Conservation (phyloP, 306 rosid species). For the Dryas alaskensis region DNA sequence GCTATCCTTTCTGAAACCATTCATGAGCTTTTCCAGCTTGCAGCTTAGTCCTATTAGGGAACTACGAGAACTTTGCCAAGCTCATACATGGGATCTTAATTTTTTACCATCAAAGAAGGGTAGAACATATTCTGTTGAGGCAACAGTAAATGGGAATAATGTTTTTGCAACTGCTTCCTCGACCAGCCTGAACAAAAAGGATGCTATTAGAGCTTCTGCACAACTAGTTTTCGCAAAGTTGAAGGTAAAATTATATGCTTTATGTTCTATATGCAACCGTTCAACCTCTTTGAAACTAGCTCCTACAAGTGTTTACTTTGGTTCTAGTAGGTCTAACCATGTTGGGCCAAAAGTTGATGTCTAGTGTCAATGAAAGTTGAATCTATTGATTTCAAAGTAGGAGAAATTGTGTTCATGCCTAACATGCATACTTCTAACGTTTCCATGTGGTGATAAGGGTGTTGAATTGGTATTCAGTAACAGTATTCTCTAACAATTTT, state of each 20-base stretch:
- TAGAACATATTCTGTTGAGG: slow-evolving; percentile 47
- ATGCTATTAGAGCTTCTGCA: slow-evolving; percentile 58
- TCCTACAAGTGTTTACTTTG: background rate
- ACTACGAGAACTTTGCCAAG: slow-evolving; percentile 74
- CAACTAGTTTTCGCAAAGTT: slow-evolving; percentile 40
- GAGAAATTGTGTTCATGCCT: no score
- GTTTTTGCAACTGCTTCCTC: slow-evolving; percentile 40
- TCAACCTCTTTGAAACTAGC: background rate
- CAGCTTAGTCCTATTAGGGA: slow-evolving; percentile 81
- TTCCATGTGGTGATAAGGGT: no score
- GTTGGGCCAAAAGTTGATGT: background rate
- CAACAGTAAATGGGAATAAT: slow-evolving; percentile 43
- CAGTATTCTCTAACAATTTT: no score
- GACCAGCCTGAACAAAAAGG: slow-evolving; percentile 47
- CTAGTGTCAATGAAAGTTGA: no score
- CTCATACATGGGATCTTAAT: slow-evolving; percentile 38
- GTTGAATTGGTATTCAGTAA: no score
- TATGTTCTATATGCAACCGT: background rate
- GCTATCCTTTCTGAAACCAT: slow-evolving; percentile 75
- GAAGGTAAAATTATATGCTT: slow-evolving; percentile 52
- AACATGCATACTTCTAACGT: no score
- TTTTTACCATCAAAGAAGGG: slow-evolving; percentile 27
- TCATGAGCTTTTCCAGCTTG: slow-evolving; percentile 64
- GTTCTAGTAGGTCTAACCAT: background rate
- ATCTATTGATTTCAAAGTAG: no score